Percentiles rank a stretch among this genome's conserved stretches.
These are phyloP conservation scores for Sphenostylis stenocarpa DNA, from an alignment of 306 rosid species.

Conservation along the genomic window DNA sequence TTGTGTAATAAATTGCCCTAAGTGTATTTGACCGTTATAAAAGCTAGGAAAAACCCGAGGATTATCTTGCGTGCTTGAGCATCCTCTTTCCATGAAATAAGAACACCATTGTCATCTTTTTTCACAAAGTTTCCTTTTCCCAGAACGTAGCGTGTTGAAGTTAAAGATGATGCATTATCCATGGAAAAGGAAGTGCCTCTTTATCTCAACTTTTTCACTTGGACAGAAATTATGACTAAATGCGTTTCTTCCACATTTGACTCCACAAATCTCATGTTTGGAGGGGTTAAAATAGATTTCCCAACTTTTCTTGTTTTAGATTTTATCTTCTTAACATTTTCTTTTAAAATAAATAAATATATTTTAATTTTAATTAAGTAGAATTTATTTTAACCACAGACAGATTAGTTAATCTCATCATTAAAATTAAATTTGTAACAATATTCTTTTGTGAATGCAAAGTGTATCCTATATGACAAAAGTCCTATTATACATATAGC, in stretches of 20 bases:
- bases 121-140: background rate
- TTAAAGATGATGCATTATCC: background rate
- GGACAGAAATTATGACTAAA: background rate
- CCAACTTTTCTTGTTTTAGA: background rate
- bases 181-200: background rate
- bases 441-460: no score
- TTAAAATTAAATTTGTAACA: no score
- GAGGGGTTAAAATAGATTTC: background rate
- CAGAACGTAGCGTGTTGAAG: constrained; percentile 6
- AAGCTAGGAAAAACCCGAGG: no score
- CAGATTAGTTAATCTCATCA: no score
- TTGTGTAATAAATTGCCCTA: background rate
- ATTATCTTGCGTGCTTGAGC: background rate
- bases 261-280: background rate
- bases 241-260: background rate
- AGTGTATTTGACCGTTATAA: background rate
- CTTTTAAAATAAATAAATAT: no score
- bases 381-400: background rate
- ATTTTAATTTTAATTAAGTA: background rate
- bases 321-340: background rate
- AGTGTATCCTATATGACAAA: no score
- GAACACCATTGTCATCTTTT: constrained; percentile 1
- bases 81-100: background rate
- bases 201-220: background rate
- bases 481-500: no score